Conservation (phyloP, 768 basidiomycete species). For the Candolleomyces eurysporus region DNA sequence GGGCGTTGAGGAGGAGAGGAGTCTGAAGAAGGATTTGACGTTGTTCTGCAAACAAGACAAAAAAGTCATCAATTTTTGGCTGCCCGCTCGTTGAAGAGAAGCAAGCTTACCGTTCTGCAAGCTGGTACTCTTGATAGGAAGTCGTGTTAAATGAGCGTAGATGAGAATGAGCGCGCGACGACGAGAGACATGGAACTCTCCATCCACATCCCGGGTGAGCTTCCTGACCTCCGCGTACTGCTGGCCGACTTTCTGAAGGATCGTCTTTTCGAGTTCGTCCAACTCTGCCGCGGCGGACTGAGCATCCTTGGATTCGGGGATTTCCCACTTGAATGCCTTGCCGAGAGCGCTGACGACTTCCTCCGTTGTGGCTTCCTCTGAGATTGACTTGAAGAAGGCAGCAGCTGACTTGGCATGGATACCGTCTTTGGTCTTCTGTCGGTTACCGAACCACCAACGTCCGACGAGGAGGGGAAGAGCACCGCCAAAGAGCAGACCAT, state of each 20-base stretch:
- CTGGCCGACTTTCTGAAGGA: slow-evolving; percentile 45
- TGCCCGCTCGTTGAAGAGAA: too few species aligned
- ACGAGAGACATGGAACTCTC: slow-evolving; percentile 35
- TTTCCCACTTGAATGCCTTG: slow-evolving; percentile 62
- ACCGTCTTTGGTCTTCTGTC: slow-evolving; percentile 89
- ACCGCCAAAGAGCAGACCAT: slow-evolving; percentile 83
- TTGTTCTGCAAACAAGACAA: slow-evolving; percentile 65
- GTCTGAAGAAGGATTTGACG: slow-evolving; percentile 64
- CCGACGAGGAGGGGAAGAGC: slow-evolving; percentile 38
- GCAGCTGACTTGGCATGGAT: slow-evolving; percentile 79
- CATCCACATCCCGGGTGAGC: slow-evolving; percentile 33
- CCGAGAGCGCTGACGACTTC: slow-evolving; percentile 73
- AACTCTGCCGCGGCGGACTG: slow-evolving; percentile 35
- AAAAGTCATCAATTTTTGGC: too few species aligned
- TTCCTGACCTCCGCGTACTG: slow-evolving; percentile 54
- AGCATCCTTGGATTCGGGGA: slow-evolving; percentile 24
- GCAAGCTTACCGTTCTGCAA: slow-evolving; percentile 43
- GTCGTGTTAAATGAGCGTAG: slow-evolving; percentile 83
- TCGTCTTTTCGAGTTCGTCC: slow-evolving; percentile 47
- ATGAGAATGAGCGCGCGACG: slow-evolving; percentile 68
- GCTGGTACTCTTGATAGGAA: slow-evolving; percentile 45
- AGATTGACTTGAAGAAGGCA: slow-evolving; percentile 82
- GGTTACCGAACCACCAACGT: slow-evolving; percentile 97
- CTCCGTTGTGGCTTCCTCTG: slow-evolving; percentile 71
- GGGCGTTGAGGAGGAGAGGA: slow-evolving; percentile 71